These are phyloP conservation scores for Miscanthus sacchariflorus DNA, from an alignment of 202 grass and related monocot genomes.

Conservation along the genomic window DNA sequence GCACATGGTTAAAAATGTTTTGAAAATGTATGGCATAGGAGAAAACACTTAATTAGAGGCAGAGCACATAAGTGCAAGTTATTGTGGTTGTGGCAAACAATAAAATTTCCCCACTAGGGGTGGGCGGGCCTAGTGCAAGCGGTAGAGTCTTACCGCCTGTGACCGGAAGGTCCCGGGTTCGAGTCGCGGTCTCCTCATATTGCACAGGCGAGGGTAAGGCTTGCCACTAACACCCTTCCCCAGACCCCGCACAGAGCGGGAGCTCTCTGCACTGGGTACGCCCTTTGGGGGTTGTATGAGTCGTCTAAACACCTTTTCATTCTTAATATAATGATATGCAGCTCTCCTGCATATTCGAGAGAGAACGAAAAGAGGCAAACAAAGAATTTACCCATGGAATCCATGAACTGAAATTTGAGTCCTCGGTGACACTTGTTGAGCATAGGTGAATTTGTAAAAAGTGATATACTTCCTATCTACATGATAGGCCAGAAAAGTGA, in stretches of 20 bases:
- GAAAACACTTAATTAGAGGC: background rate
- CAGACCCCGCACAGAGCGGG: too few species aligned
- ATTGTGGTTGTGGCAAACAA: background rate
- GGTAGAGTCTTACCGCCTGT: too few species aligned
- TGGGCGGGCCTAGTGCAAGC: too few species aligned
- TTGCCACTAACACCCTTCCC: too few species aligned
- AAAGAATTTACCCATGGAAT: background rate
- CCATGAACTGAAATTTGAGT: conserved; percentile 2
- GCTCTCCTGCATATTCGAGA: background rate
- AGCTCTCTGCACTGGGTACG: too few species aligned
- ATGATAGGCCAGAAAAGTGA: background rate
- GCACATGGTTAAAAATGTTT: background rate
- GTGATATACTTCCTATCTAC: background rate
- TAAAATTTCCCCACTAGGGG: background rate
- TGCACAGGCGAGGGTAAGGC: too few species aligned
- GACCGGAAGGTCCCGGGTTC: too few species aligned
- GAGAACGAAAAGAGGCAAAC: background rate
- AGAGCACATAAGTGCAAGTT: background rate
- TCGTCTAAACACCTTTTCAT: background rate
- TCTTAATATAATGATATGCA: background rate
- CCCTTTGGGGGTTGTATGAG: background rate
- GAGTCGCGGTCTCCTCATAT: too few species aligned
- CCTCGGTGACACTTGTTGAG: background rate
- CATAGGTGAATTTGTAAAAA: conserved; percentile 5
- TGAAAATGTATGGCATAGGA: background rate